Percentiles rank a stretch among this genome's conserved stretches.
These are phyloP conservation scores for Hymenoscyphus occultus DNA, from an alignment of 2,329 filamentous ascomycete species.

Conservation along the genomic window DNA sequence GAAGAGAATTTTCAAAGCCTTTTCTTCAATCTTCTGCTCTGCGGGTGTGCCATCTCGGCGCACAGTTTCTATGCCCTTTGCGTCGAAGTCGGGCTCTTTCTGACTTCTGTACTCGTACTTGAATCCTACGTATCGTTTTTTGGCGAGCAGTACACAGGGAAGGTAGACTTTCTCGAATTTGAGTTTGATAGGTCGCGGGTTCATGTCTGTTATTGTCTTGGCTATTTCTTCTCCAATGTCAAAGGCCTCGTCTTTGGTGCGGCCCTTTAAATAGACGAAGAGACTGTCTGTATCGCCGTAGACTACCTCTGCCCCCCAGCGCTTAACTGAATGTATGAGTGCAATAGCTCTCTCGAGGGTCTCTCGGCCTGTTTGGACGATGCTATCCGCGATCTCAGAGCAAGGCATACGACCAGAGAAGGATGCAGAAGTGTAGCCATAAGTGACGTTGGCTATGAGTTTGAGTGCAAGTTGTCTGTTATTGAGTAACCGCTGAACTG, in stretches of 20 bases:
- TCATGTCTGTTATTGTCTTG: slow-evolving; percentile 79
- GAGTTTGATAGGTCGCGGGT: slow-evolving; percentile 87
- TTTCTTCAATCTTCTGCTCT: slow-evolving; percentile 95
- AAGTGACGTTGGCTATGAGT: slow-evolving; percentile 96
- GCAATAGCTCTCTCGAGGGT: slow-evolving; percentile 93
- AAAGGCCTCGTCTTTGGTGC: slow-evolving; percentile 85
- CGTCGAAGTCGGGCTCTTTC: slow-evolving; percentile 82
- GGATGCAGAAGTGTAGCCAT: slow-evolving; percentile 94
- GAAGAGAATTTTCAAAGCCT: slow-evolving; percentile 83
- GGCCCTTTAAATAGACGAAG: slow-evolving; percentile 85
- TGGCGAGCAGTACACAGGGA: slow-evolving; percentile 88
- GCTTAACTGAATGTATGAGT: slow-evolving; percentile 80
- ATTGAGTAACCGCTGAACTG: slow-evolving; percentile 81
- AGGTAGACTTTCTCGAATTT: slow-evolving; percentile 99
- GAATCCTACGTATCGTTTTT: slow-evolving; percentile 97
- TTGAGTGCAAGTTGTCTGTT: slow-evolving; percentile 93
- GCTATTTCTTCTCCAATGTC: slow-evolving; percentile 90
- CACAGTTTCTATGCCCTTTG: slow-evolving; percentile 97
- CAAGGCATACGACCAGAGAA: slow-evolving; percentile 98
- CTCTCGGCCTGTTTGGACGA: slow-evolving; percentile 92
- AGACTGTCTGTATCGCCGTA: slow-evolving; percentile 97
- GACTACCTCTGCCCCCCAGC: slow-evolving; percentile 94
- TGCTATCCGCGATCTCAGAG: slow-evolving; percentile 95
- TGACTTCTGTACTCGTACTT: slow-evolving; percentile 85
- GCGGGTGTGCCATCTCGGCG: slow-evolving; percentile 91